These are phyloP conservation scores for Aspergillus cristatus DNA, from an alignment of 495 filamentous ascomycete genomes.

Conservation along the genomic window DNA sequence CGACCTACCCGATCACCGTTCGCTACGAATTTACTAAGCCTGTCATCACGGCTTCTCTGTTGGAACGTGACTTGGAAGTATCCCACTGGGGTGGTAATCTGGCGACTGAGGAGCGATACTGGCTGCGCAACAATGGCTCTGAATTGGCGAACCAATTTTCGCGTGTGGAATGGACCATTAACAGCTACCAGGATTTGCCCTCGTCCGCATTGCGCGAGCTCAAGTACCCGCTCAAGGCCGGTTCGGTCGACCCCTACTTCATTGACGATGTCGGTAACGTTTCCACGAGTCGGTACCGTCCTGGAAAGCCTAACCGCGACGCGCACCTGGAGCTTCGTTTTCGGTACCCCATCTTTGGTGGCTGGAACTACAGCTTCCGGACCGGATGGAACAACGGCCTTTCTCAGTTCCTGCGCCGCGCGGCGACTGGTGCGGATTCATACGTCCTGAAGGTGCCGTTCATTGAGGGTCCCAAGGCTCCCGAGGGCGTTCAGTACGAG, in stretches of 20 bases:
- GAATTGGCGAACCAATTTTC: constrained; percentile 76
- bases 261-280: constrained; percentile 97
- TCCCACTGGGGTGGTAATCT: constrained; percentile 98
- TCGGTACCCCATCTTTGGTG: constrained; percentile 86
- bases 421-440: constrained; percentile 44
- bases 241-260: constrained; percentile 81
- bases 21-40: constrained; percentile 96
- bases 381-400: constrained; percentile 91
- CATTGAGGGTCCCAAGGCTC: constrained; percentile 77
- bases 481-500: constrained; percentile 79
- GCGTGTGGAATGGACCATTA: constrained; percentile 70
- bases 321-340: constrained; percentile 83
- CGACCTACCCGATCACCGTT: constrained; percentile 58
- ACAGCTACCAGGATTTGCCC: constrained; percentile 62
- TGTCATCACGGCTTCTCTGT: constrained; percentile 58
- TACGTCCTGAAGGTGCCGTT: constrained; percentile 95
- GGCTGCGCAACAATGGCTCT: constrained; percentile 76
- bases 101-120: constrained; percentile 89
- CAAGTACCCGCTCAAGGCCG: constrained; percentile 65
- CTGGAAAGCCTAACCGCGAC: constrained; percentile 58
- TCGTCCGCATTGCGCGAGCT: constrained; percentile 74
- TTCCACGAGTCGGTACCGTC: constrained; percentile 80
- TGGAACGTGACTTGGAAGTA: constrained; percentile 89
- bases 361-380: constrained; percentile 95
- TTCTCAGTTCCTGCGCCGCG: constrained; percentile 59